phyloP scores from a whole-genome alignment of 805 yeast species.

The Kodamaea hsintzibuensis region DNA sequence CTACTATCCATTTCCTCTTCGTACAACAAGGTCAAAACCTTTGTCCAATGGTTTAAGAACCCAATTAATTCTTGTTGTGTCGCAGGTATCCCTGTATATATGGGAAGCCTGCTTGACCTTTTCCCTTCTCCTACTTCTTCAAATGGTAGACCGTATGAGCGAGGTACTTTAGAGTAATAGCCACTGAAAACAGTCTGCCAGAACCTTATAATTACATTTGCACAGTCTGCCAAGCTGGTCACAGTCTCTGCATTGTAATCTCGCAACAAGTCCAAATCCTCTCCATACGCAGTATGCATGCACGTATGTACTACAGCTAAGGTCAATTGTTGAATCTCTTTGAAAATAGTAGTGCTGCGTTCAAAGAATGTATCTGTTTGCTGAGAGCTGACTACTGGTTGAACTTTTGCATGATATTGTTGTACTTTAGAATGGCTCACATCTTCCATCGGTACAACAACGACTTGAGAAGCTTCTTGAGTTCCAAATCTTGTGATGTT shows the following conservation, averaged over 20 bases:
- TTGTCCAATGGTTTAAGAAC: conserved; percentile 56
- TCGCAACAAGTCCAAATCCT: conserved; percentile 49
- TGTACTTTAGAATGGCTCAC: background rate
- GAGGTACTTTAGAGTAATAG: conserved; percentile 33
- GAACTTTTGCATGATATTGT: background rate
- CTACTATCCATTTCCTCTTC: conserved; percentile 23
- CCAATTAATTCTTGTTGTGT: conserved; percentile 23
- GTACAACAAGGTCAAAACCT: conserved; percentile 46
- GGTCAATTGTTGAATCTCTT: conserved; percentile 24
- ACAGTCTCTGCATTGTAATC: conserved; percentile 45
- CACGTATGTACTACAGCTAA: conserved; percentile 50
- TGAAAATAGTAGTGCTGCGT: background rate
- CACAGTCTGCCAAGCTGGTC: conserved; percentile 41
- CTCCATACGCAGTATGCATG: conserved; percentile 57
- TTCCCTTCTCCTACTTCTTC: conserved; percentile 1
- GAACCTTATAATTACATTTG: conserved; percentile 43
- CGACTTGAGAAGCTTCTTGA: background rate
- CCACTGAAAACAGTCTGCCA: conserved; percentile 61
- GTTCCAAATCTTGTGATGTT: conserved; percentile 26
- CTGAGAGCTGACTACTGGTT: background rate
- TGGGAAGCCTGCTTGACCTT: background rate
- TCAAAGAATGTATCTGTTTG: background rate
- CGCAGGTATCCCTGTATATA: conserved; percentile 14
- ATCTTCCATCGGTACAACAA: background rate
- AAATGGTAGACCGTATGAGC: conserved; percentile 4